Percentiles rank a stretch among this genome's conserved stretches.
Evolutionary conservation across 208 protist genomes (phyloP).

Genomic region (Leishmania martiniquensis): DNA sequence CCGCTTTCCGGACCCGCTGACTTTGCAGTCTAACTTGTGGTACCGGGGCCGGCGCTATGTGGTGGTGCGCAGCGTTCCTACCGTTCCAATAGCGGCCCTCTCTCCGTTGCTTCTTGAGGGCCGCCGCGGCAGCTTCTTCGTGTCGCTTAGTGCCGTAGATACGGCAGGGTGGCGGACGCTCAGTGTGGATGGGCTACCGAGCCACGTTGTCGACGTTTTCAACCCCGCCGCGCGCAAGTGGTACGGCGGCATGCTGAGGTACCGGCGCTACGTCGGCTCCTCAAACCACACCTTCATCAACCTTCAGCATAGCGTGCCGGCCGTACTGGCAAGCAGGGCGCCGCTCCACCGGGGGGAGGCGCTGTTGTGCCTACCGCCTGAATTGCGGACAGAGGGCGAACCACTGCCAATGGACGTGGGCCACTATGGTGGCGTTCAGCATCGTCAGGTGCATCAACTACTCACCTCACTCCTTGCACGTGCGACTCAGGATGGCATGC

Average conservation of each 20-base stretch:
- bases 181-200: conserved; percentile 37
- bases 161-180: conserved; percentile 29
- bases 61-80: conserved; percentile 96
- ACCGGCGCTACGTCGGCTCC: conserved; percentile 90
- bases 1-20: conserved; percentile 90
- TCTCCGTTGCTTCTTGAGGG: conserved; percentile 83
- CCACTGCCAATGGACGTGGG: conserved; percentile 91
- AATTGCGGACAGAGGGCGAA: not conserved
- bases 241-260: conserved; percentile 88
- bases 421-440: conserved; percentile 64
- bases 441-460: conserved; percentile 97
- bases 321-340: conserved; percentile 40
- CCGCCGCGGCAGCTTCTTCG: conserved; percentile 63
- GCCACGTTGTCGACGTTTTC: conserved; percentile 95
- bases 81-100: conserved; percentile 88
- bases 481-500: conserved; percentile 71
- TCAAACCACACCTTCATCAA: conserved; percentile 93
- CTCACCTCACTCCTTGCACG: conserved; percentile 91
- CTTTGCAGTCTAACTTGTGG: conserved; percentile 85
- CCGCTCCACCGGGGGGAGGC: conserved; percentile 25
- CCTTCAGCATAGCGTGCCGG: conserved; percentile 97
- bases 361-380: not conserved
- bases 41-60: conserved; percentile 84
- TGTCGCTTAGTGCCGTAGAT: conserved; percentile 64
- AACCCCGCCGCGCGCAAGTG: conserved; percentile 82